Conservation (phyloP, 345 rosid genomes). For the Crucihimalaya himalaica region DNA sequence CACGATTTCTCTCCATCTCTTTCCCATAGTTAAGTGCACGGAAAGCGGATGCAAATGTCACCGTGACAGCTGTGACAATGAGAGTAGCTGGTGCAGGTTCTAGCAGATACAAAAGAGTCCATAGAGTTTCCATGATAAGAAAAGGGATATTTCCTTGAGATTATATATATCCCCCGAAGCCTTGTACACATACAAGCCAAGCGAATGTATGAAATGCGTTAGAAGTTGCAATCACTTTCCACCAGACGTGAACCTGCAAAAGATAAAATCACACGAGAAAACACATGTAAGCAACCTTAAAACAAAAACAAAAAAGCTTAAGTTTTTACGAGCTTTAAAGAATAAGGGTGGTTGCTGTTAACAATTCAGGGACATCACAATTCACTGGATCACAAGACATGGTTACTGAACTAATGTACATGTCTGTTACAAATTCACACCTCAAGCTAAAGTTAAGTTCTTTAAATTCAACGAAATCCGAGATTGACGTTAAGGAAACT, state of each 20-base stretch:
- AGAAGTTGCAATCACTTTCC: neutral
- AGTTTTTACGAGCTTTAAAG: neutral
- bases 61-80: slow-evolving; percentile 79
- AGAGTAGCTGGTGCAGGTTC: slow-evolving; percentile 93
- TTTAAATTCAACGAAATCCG: neutral
- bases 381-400: neutral
- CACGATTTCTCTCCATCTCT: slow-evolving; percentile 94
- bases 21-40: slow-evolving; percentile 90
- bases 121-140: slow-evolving; percentile 71
- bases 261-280: slow-evolving; percentile 15
- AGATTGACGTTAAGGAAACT: neutral
- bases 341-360: neutral
- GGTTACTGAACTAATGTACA: neutral
- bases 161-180: slow-evolving; percentile 1
- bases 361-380: neutral
- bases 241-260: neutral
- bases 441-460: neutral
- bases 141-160: slow-evolving; percentile 7
- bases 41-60: slow-evolving; percentile 92
- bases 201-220: neutral
- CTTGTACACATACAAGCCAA: slow-evolving; percentile 21
- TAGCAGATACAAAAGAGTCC: slow-evolving; percentile 77
- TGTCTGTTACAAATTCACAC: neutral
- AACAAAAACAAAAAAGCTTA: neutral
- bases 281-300: neutral